Evolutionary conservation across 371 early-diverging fungal genomes (phyloP), one percentile per base, ranked within the genome.

Genomic region (Chytridium lagenaria): DNA sequence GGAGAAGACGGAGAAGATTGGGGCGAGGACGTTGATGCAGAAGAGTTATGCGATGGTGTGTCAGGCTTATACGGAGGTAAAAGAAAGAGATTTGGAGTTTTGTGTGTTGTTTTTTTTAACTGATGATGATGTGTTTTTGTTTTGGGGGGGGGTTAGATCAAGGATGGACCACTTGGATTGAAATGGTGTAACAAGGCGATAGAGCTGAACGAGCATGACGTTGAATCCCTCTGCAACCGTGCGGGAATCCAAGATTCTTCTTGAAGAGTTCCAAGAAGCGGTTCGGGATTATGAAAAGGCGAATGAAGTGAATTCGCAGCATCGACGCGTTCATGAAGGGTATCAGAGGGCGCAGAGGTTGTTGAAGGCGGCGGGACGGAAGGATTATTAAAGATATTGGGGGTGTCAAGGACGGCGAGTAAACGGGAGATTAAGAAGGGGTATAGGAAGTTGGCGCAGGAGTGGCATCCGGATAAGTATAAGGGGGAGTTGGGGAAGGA

Each of bases 361-460:
- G 73, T 80, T 88, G 73, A 87, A 89, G 69, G 84, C 88, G 75
- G 90, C 92, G 26, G 86, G 90, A 73, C 89, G 88, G 72, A 89
- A 90, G 73, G 95, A 98, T 78, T 98, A 96, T 77, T 98, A 96
- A 94, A 90, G 70, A 89, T 97, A 31, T 87, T 99, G 22, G 96
- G 93, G 19, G 91, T 98, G 26, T 81, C 91, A 15, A 89, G 93
- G 39, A 85, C 88, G 36, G 96, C 97, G 15, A 81, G 90, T 16
- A 85, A 87, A 74, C 85, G 88, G 61, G 95, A 97, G 73, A 98
- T 99, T 79, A 95, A 92, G 76, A 92, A 92, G 76, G 93, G 94
- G 50, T 99, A 94, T 85, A 92, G 93, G 70, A 91, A 90, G 71
- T 84, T 98, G 70, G 95, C 94, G 30, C 88, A 93, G 71, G 69